Evolutionary conservation across 257 asterid genomes (phyloP), one percentile per base, ranked within the genome.

Genomic region (Leonotis leonurus): DNA sequence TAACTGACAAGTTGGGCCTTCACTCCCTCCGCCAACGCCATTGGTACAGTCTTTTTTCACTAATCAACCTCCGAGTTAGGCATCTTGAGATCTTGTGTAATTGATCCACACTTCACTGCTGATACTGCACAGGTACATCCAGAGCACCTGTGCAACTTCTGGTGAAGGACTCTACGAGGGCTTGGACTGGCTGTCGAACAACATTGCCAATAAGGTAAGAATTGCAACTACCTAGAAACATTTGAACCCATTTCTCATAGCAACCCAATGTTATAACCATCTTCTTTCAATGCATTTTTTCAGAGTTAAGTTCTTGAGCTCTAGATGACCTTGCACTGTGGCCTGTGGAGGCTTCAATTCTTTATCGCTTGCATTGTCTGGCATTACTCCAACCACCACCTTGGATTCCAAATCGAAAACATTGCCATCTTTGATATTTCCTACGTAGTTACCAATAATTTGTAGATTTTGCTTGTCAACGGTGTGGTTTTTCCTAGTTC

Each of bases 1-100:
- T 82, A 74, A 82, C 85, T 21, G 89, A 79, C 63, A 82, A 79
- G 73, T 78, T 82, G 54, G 89, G 85, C 70, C 89, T 82, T 75
- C 89, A 82, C 35, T 82, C 89, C 58, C 85, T 79, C 60, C 83
- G 82, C 60, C 85, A 82, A 56, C 83, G 83, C 17, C 85, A 82
- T 68, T 82, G 85, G 85, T 82, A 79, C 39, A 21, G 1, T 13
- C 41, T 5, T 18, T 21, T 13, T 3, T 51, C 56, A 30, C 12
- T n/a, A 5, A 1, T 21, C 30, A 3, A 33, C 13, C 3, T 25
- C n/a, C 18, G 7, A 45, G 17, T 32, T 58, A 5, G 27, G 37
- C 54, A 5, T 60, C 55, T 51, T 22, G 33, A 21, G 11, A 13
- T 12, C 24, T 13, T 1, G 2, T 29, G 9, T 48, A 46, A n/a